These are phyloP conservation scores for Pachysandra terminalis DNA, from an alignment of 164 flowering plant species.

Conservation along the genomic window DNA sequence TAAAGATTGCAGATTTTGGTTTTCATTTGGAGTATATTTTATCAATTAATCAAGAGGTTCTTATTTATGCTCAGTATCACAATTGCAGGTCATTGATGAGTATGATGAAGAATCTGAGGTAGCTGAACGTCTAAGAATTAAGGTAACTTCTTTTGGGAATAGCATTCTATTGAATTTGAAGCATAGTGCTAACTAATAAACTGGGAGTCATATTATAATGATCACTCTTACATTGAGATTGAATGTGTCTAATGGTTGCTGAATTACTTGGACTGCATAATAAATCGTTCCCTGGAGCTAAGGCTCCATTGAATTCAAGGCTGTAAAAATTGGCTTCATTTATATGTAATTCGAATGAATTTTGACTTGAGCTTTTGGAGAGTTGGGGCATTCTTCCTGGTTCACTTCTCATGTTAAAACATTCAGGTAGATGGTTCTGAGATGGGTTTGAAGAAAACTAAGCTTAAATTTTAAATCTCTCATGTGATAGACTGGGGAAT, in stretches of 20 bases:
- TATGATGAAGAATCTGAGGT: constrained; percentile 93
- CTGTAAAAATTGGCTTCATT: not conserved
- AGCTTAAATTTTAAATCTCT: not conserved
- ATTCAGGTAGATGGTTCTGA: not conserved
- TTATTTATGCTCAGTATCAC: constrained; percentile 2
- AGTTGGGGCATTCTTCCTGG: not conserved
- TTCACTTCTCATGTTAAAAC: not conserved
- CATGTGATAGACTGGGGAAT: not conserved
- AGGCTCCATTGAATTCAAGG: not conserved
- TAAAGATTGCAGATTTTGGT: not conserved
- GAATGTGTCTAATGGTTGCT: not conserved
- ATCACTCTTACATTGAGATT: not conserved
- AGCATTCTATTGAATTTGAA: not conserved
- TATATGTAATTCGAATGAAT: too few relatives aligned
- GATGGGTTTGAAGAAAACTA: not conserved
- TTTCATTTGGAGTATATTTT: not conserved
- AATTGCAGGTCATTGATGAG: constrained; percentile 81
- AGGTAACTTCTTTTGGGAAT: constrained; percentile 32
- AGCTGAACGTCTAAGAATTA: constrained; percentile 78
- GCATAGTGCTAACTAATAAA: not conserved
- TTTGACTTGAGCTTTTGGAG: not conserved
- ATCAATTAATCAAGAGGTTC: not conserved
- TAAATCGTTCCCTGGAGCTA: not conserved
- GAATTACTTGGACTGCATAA: not conserved
- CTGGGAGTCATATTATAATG: not conserved